These are phyloP conservation scores for Neurospora sp. DNA, from an alignment of 495 filamentous ascomycete genomes.

Conservation along the genomic window DNA sequence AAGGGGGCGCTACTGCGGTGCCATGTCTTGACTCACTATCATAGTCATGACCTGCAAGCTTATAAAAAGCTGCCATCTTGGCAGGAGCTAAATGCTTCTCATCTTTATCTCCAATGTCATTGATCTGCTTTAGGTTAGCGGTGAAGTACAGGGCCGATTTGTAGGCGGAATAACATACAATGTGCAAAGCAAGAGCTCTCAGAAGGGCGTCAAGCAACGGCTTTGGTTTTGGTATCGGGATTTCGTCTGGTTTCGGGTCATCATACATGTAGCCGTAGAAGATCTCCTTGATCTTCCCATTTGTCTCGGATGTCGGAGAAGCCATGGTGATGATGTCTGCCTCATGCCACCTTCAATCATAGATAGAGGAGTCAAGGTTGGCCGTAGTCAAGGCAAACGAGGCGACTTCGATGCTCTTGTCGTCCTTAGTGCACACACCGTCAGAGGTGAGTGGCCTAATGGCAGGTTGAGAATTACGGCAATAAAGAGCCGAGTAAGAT, in stretches of 20 bases:
- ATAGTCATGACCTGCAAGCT: constrained; percentile 78
- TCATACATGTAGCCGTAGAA: constrained; percentile 85
- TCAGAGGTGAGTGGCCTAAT: neutral
- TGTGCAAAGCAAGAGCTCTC: constrained; percentile 64
- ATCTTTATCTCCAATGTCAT: constrained; percentile 55
- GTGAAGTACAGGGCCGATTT: neutral
- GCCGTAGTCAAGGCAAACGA: neutral
- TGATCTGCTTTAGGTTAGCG: constrained; percentile 31
- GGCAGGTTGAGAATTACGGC: neutral
- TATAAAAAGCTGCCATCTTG: constrained; percentile 85
- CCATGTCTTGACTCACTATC: constrained; percentile 43
- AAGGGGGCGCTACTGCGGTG: neutral
- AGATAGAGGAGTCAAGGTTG: neutral
- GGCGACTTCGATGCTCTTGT: neutral
- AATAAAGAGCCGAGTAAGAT: neutral
- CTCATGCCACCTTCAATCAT: neutral
- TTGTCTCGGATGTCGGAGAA: constrained; percentile 7
- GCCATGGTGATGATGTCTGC: constrained; percentile 10
- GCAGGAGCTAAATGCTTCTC: constrained; percentile 59
- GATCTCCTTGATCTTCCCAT: constrained; percentile 18
- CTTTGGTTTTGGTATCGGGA: constrained; percentile 60
- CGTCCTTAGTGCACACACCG: neutral
- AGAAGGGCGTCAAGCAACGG: constrained; percentile 68
- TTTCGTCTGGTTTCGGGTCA: constrained; percentile 16
- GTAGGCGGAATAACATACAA: constrained; percentile 48